Base-by-base conservation (phyloP, 805 yeast species). In the Lipomyces japonicus region DNA sequence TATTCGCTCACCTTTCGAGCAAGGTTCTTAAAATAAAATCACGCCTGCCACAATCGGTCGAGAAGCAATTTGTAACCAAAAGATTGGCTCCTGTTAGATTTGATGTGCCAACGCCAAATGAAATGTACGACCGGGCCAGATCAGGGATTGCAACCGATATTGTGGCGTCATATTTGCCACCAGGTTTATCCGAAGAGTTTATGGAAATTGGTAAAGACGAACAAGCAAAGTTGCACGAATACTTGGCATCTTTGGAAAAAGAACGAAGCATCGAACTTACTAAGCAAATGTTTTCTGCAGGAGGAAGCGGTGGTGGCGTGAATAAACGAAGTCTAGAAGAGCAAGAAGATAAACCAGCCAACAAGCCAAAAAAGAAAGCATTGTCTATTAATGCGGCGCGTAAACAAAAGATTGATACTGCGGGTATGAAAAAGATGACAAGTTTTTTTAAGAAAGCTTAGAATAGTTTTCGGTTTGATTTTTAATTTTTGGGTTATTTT, bases 391-490 rank as follows among this genome's bases (percentile, higher is more conserved):
- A 55, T 4, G 58, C 46, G 19, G 40, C 53, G 38, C 50, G 53
- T 21, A 51, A 54, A 25, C 37, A 43, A 24, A 57, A 54, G 38
- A 59, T 46, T 14, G 57, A 60, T 37, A 55, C 52, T 21, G 25
- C 47, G 4, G 64, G 61, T 31, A 64, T 61, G 58, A 53, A 57
- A 42, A 62, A 67, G 12, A 44, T 70, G 23, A 58, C 59, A 25
- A 63, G 65, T 28, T 68, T 70, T 63, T 70, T 70, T 55, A 56
- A 54, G 37, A 60, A 61, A 16, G 14, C 12, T 23, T 51, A 35
- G 59, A 62, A 16, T n/a, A n/a, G n/a, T n/a, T n/a, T n/a, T n/a
- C n/a, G n/a, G n/a, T n/a, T n/a, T n/a, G n/a, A n/a, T n/a, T n/a
- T n/a, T n/a, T n/a, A n/a, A n/a, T n/a, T n/a, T n/a, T n/a, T n/a